Evolutionary conservation across 148 eudicot genomes (phyloP).

Genomic region (Arctostaphylos glauca): DNA sequence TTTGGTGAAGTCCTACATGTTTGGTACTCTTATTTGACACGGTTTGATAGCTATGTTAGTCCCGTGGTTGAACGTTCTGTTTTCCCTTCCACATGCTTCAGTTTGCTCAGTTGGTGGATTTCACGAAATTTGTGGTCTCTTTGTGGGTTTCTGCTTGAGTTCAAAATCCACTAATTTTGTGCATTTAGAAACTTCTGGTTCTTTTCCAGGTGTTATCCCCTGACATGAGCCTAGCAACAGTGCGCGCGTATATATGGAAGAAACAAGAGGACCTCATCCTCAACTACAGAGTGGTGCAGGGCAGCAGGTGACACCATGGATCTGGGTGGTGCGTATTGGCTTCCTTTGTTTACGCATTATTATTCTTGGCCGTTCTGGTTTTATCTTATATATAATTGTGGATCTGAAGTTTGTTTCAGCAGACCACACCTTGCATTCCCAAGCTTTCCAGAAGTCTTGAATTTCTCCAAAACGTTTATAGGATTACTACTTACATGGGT

Average conservation of each 20-base stretch:
- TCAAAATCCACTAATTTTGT: not conserved
- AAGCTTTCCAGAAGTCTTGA: not conserved
- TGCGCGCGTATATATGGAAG: slow-evolving; percentile 89
- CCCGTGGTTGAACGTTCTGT: not conserved
- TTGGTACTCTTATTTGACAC: too few species aligned
- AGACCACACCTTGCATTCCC: not conserved
- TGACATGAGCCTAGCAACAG: slow-evolving; percentile 96
- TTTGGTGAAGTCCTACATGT: not conserved
- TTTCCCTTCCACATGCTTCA: not conserved
- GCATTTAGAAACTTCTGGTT: not conserved
- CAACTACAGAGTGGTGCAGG: slow-evolving; percentile 63
- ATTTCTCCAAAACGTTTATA: not conserved
- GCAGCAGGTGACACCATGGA: slow-evolving; percentile 49
- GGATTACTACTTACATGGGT: not conserved
- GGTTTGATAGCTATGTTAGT: not conserved
- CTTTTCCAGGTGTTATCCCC: slow-evolving; percentile 75
- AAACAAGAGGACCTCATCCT: slow-evolving; percentile 85
- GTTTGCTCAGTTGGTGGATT: not conserved
- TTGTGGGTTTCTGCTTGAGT: not conserved
- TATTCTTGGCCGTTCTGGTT: not conserved
- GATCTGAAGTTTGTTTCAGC: not conserved
- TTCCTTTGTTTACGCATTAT: not conserved
- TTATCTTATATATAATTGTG: not conserved
- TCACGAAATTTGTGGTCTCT: not conserved
- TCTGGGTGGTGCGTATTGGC: slow-evolving; percentile 29